These are phyloP conservation scores for Clonostachys rhizophaga DNA, from an alignment of 2,329 filamentous ascomycete genomes.

Conservation along the genomic window DNA sequence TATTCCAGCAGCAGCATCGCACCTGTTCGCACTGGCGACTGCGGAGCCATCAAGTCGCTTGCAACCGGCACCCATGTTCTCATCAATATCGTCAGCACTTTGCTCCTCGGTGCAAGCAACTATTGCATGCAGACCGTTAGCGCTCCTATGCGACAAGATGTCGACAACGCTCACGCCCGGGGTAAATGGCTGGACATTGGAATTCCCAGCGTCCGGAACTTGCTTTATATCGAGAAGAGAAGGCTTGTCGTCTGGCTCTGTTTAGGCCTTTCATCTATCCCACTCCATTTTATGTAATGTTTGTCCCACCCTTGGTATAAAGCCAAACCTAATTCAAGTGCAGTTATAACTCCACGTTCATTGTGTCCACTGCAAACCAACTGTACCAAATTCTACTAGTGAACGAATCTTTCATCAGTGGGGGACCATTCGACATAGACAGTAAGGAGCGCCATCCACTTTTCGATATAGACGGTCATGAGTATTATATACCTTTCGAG, in stretches of 20 bases:
- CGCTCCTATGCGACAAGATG: constrained; percentile 20
- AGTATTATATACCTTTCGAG: too few relatives aligned
- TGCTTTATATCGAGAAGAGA: neutral
- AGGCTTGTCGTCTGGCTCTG: too few relatives aligned
- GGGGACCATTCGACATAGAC: too few relatives aligned
- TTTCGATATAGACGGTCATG: too few relatives aligned
- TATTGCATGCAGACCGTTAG: constrained; percentile 27
- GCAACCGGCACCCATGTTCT: neutral
- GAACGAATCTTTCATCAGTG: neutral
- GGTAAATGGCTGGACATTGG: constrained; percentile 13
- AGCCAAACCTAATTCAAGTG: neutral
- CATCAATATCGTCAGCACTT: constrained; percentile 8
- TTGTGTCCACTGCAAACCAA: neutral
- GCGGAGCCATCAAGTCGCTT: neutral
- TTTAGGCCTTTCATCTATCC: neutral
- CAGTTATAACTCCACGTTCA: neutral
- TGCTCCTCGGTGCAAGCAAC: constrained; percentile 24
- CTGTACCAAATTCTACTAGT: neutral
- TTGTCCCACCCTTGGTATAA: neutral
- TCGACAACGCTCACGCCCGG: constrained; percentile 13
- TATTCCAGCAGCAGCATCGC: too few relatives aligned
- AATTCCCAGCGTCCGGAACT: constrained; percentile 10
- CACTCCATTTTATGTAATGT: neutral
- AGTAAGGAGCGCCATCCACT: too few relatives aligned
- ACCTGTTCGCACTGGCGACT: neutral